Evolutionary conservation across 2,329 filamentous ascomycete genomes (phyloP), one percentile per base, ranked within the genome.

Genomic region (Colletotrichum falcatum): DNA sequence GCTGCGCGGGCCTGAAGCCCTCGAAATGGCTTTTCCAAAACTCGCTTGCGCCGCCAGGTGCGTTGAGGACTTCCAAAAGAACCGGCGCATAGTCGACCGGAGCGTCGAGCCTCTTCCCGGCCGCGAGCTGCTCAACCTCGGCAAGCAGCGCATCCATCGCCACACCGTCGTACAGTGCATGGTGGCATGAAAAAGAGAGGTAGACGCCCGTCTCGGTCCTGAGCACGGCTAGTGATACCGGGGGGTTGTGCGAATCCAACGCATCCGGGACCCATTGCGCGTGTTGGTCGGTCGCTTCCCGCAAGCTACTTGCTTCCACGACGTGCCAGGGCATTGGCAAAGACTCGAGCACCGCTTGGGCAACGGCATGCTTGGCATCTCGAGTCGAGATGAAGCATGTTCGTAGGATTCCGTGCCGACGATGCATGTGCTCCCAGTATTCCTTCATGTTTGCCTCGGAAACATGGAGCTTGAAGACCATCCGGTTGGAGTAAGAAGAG

Each of bases 141-240:
- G 87, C 79, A 30, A 95, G 85, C 0, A 98, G 83, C 11, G 85
- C 84, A 0, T 86, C 83, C 76, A 97, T 91, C 0, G 94, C 94
- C 44, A 92, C 89, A 0, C 92, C 95, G 79, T 98, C 95, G 75
- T 97, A 97, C 0, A 97, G 83, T 2, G 94, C 93, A 80, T 98
- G 95, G 75, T 97, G 94, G 74, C 83, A 90, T 46, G 84, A 79
- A 59, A 86, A 86, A 0, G 83, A 90, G 1, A 86, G 75, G 53
- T 84, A 85, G 0, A 68, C 61, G 0, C 72, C 76, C 0, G 74
- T 77, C 7, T 75, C 74, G 1, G 79, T 74, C 12, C 74, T 73
- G 28, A 89, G 79, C 0, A 84, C 61, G 0, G 82, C 84, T 60
- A 86, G 80, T 5, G 83, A 86, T 14, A 85, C 78, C 1, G 83